Conservation (phyloP, 179 eudicot genomes). For the Carnegiea gigantea region DNA sequence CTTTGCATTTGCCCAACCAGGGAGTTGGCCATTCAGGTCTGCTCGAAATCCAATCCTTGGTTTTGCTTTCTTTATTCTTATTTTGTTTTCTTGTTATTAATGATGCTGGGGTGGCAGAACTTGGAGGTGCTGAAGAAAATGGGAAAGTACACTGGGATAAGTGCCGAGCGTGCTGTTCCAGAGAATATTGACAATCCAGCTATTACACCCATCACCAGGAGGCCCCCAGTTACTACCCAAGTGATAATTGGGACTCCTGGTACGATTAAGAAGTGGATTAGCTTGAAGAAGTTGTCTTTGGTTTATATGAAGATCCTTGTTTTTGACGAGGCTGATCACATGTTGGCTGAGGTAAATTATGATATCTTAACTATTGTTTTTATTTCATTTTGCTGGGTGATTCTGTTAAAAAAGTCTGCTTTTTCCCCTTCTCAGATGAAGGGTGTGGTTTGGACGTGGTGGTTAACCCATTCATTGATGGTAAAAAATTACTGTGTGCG, state of each 20-base stretch:
- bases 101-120: constrained; percentile 42
- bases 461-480: neutral
- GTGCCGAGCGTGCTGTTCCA: constrained; percentile 67
- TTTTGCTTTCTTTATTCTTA: neutral
- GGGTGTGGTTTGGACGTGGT: neutral
- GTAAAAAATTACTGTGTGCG: too few species aligned
- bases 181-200: constrained; percentile 42
- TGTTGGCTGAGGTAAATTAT: constrained; percentile 73
- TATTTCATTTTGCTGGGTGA: neutral
- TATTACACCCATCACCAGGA: constrained; percentile 45
- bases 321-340: constrained; percentile 95
- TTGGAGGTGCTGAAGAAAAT: constrained; percentile 81
- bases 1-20: constrained; percentile 89
- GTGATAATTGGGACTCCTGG: constrained; percentile 93
- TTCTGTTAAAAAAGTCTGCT: neutral
- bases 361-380: neutral
- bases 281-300: constrained; percentile 52
- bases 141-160: constrained; percentile 84
- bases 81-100: neutral
- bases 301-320: constrained; percentile 75
- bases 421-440: neutral
- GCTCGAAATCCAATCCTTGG: neutral
- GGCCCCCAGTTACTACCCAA: constrained; percentile 62
- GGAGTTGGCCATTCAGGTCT: constrained; percentile 79
- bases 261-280: constrained; percentile 62